Percentiles rank a stretch among this genome's conserved stretches.
Conservation (phyloP, 2,329 filamentous ascomycete genomes). For the Penicillium olsonii region DNA sequence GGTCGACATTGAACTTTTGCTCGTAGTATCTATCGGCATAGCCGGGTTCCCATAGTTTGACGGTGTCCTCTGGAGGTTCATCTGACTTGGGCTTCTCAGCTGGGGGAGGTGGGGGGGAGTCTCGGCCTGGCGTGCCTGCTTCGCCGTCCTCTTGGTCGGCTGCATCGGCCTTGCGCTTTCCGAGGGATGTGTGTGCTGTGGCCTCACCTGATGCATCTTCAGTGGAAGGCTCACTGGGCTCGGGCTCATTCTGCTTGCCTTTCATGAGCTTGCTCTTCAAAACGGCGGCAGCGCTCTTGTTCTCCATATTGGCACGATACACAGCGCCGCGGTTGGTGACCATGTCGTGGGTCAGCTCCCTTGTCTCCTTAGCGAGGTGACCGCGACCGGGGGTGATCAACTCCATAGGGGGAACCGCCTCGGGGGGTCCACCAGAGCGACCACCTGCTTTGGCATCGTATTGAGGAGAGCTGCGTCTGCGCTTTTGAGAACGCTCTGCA, state of each 20-base stretch:
- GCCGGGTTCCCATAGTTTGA: conserved; percentile 91
- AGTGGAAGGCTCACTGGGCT: conserved; percentile 24
- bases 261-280: conserved; percentile 76
- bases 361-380: conserved; percentile 57
- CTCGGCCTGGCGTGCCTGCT: conserved; percentile 59
- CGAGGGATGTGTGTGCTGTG: conserved; percentile 35
- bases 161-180: conserved; percentile 68
- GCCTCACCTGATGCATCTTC: conserved; percentile 28
- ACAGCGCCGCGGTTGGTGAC: conserved; percentile 72
- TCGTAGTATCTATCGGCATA: conserved; percentile 96
- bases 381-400: conserved; percentile 59
- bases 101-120: conserved; percentile 57
- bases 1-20: conserved; percentile 87
- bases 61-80: conserved; percentile 72
- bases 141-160: conserved; percentile 62
- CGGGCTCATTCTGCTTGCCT: conserved; percentile 25
- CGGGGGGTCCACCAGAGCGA: conserved; percentile 28
- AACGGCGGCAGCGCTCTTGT: conserved; percentile 90
- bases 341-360: conserved; percentile 79
- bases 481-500: conserved; percentile 45
- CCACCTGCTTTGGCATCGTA: conserved; percentile 35
- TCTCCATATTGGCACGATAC: conserved; percentile 73
- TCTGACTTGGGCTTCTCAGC: conserved; percentile 54
- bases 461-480: conserved; percentile 48
- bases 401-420: conserved; percentile 51